A percentile compares a stretch with the other conserved stretches of the same genome.
These are phyloP conservation scores for Aspergillus aculeatinus DNA, from an alignment of 2,329 filamentous ascomycete species.

Conservation along the genomic window DNA sequence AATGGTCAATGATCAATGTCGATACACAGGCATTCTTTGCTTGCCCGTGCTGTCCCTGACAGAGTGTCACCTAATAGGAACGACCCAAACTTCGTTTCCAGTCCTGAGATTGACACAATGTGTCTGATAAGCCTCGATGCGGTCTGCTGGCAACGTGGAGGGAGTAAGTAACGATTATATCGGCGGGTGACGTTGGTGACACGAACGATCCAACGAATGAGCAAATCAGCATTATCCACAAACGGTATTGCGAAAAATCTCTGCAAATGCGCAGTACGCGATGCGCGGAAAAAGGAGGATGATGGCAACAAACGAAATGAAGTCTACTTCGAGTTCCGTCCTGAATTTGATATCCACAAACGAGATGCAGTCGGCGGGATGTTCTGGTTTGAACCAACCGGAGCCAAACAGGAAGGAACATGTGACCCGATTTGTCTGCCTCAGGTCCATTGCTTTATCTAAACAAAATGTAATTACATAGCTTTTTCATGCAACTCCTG, in stretches of 20 bases:
- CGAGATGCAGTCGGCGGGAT: neutral
- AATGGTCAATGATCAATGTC: neutral
- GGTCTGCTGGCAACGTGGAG: slow-evolving; percentile 1
- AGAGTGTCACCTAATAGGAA: neutral
- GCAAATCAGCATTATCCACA: slow-evolving; percentile 3
- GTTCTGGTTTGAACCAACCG: neutral
- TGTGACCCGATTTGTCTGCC: neutral
- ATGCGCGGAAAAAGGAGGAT: neutral
- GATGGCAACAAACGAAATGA: neutral
- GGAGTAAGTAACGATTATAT: slow-evolving; percentile 1
- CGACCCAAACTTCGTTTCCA: neutral
- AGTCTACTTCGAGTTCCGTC: neutral
- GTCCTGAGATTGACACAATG: neutral
- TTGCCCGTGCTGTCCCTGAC: too few species aligned
- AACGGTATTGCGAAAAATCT: neutral
- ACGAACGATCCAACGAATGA: neutral
- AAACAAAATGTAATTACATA: neutral
- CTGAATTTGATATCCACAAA: neutral
- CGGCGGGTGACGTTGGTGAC: slow-evolving; percentile 1
- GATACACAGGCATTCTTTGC: too few species aligned
- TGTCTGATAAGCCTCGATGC: too few species aligned
- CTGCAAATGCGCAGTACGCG: neutral
- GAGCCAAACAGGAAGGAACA: neutral
- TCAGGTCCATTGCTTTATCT: neutral
- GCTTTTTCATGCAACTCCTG: neutral